phyloP scores from a whole-genome alignment of 148 eudicot species.

The Chenopodium album region DNA sequence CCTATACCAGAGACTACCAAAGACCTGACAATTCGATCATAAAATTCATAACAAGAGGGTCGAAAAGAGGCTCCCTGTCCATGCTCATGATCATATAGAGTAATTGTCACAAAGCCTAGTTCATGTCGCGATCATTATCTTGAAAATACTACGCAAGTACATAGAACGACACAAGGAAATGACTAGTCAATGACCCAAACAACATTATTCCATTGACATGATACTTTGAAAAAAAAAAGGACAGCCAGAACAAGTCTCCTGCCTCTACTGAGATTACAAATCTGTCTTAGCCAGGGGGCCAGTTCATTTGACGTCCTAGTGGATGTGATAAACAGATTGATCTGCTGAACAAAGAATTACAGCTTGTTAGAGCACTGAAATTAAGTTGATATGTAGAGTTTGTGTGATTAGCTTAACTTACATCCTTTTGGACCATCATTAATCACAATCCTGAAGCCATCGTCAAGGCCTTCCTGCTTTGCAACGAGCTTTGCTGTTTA shows the following conservation, averaged over 20 bases:
- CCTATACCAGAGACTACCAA: too few species aligned
- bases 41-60: too few species aligned
- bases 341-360: constrained; percentile 37
- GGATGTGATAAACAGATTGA: constrained; percentile 90
- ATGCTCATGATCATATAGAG: too few species aligned
- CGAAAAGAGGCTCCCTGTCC: too few species aligned
- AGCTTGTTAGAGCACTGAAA: constrained; percentile 1
- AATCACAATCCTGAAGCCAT: too few species aligned
- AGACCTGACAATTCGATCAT: too few species aligned
- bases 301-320: constrained; percentile 88
- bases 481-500: too few species aligned
- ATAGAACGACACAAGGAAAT: not conserved
- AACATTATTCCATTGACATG: not conserved
- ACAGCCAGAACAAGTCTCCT: not conserved
- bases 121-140: constrained; percentile 2
- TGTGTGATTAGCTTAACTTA: too few species aligned
- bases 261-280: not conserved
- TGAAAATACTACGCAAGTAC: not conserved
- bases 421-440: too few species aligned
- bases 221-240: not conserved
- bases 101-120: not conserved
- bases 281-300: constrained; percentile 84
- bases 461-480: too few species aligned
- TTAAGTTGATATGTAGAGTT: not conserved
- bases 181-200: not conserved